A percentile compares a stretch with the other conserved stretches of the same genome.
Conservation (phyloP, 2,329 filamentous ascomycete genomes). For the Aspergillus pseudoterreus region DNA sequence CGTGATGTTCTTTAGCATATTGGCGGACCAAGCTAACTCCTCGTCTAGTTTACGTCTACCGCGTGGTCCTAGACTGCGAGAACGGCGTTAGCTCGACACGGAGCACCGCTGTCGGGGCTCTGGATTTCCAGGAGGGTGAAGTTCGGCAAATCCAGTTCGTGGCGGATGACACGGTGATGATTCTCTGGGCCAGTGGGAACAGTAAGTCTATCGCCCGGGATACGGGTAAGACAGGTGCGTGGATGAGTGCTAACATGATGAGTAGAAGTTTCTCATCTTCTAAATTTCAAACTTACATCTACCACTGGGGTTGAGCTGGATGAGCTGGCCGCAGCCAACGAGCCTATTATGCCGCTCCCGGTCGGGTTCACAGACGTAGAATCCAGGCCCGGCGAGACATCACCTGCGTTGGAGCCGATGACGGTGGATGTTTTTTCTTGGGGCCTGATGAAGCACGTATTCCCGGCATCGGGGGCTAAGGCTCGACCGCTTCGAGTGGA, state of each 20-base stretch:
- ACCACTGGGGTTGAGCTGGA: conserved; percentile 1
- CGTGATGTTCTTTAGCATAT: conserved; percentile 5
- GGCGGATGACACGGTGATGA: conserved; percentile 57
- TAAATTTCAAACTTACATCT: conserved; percentile 32
- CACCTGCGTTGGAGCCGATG: conserved; percentile 10
- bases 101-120: conserved; percentile 24
- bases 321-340: conserved; percentile 1
- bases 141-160: conserved; percentile 65
- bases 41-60: conserved; percentile 55
- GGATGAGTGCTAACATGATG: conserved; percentile 1
- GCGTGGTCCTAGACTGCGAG: conserved; percentile 49
- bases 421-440: conserved; percentile 18
- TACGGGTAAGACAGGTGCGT: neutral
- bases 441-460: conserved; percentile 44
- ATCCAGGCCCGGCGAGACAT: conserved; percentile 6
- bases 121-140: conserved; percentile 32
- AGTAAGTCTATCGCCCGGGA: conserved; percentile 19
- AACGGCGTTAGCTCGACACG: conserved; percentile 57
- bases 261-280: conserved; percentile 28
- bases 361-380: conserved; percentile 19
- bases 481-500: conserved; percentile 47
- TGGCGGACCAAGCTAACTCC: conserved; percentile 8
- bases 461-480: conserved; percentile 43
- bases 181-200: conserved; percentile 49
- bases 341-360: conserved; percentile 9